These are phyloP conservation scores for Penicillium atrosanguineum DNA, from an alignment of 495 filamentous ascomycete genomes.

Conservation along the genomic window DNA sequence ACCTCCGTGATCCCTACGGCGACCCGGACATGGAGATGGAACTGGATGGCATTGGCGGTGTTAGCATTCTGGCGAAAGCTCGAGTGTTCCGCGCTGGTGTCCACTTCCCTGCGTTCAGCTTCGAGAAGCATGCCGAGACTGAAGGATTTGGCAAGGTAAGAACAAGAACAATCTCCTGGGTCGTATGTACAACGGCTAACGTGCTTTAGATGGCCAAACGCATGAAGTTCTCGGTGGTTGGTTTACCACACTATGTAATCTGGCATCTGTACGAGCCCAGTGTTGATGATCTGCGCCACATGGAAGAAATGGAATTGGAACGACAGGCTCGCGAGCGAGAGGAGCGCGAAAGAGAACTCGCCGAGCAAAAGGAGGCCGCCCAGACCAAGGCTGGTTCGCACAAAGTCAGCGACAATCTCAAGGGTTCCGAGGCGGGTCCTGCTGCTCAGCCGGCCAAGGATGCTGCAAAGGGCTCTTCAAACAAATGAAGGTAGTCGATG, in stretches of 20 bases:
- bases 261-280: slow-evolving; percentile 99
- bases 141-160: slow-evolving; percentile 97
- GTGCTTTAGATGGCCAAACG: slow-evolving; percentile 82
- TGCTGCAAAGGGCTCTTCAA: slow-evolving; percentile 11
- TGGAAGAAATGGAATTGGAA: slow-evolving; percentile 95
- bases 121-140: slow-evolving; percentile 98
- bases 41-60: slow-evolving; percentile 94
- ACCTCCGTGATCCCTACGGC: slow-evolving; percentile 94
- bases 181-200: slow-evolving; percentile 29
- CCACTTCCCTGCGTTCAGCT: slow-evolving; percentile 98
- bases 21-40: slow-evolving; percentile 99
- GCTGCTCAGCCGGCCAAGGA: slow-evolving; percentile 14
- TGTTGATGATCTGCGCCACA: slow-evolving; percentile 93
- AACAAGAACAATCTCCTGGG: background rate
- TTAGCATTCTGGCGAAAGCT: slow-evolving; percentile 96
- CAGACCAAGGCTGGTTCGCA: slow-evolving; percentile 5
- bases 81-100: slow-evolving; percentile 91
- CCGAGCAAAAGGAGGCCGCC: slow-evolving; percentile 37
- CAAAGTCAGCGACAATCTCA: slow-evolving; percentile 2
- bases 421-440: slow-evolving; percentile 17
- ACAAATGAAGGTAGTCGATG: slow-evolving; percentile 6
- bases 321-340: slow-evolving; percentile 67
- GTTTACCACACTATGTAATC: slow-evolving; percentile 96
- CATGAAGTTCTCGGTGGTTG: slow-evolving; percentile 95
- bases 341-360: slow-evolving; percentile 68